phyloP scores from a whole-genome alignment of 2,329 filamentous ascomycete species.

The Aspergillus neoniger region DNA sequence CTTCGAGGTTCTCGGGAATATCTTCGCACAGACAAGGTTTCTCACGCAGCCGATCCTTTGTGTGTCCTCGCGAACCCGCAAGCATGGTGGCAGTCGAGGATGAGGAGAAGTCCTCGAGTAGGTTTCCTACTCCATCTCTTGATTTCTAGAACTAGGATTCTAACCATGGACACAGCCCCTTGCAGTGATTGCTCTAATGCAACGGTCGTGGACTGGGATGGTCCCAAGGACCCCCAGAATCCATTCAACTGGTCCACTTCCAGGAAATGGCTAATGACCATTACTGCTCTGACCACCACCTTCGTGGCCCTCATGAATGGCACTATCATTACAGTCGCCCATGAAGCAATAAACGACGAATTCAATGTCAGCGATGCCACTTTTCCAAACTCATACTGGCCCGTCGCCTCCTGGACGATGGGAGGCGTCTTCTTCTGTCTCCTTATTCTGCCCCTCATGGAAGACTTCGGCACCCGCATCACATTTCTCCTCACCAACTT shows the following conservation, averaged over 20 bases:
- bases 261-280: slow-evolving; percentile 24
- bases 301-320: slow-evolving; percentile 24
- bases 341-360: slow-evolving; percentile 16
- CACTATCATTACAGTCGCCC: slow-evolving; percentile 24
- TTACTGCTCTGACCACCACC: slow-evolving; percentile 21
- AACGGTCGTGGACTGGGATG: slow-evolving; percentile 29
- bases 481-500: slow-evolving; percentile 45
- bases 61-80: background rate
- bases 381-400: slow-evolving; percentile 25
- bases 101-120: background rate
- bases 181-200: background rate
- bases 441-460: slow-evolving; percentile 23
- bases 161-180: background rate
- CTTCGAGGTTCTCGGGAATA: background rate
- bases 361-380: slow-evolving; percentile 18
- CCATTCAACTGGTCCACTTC: slow-evolving; percentile 23
- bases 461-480: slow-evolving; percentile 30
- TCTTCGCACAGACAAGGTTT: background rate
- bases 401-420: slow-evolving; percentile 23
- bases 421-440: slow-evolving; percentile 23
- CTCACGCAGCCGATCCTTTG: too few relatives aligned
- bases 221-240: slow-evolving; percentile 15
- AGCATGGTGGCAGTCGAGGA: background rate
- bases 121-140: background rate
- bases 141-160: background rate